Base-by-base conservation (phyloP, 768 basidiomycete species). In the Leucosporidium creatinivorum region DNA sequence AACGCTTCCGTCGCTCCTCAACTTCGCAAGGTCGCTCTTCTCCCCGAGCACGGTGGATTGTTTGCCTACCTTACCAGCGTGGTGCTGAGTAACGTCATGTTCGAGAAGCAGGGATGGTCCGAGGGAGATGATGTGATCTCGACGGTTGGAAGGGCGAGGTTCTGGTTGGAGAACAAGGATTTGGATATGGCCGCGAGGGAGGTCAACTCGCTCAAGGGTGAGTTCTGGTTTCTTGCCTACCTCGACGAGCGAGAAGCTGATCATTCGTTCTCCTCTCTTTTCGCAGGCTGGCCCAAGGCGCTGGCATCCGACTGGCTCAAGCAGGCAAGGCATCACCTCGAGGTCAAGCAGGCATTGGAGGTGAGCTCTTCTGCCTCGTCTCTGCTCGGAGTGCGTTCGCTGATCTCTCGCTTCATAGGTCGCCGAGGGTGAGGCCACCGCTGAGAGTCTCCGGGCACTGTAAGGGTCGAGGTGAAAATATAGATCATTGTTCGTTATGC, bases 271-370 rank as follows among this genome's bases (percentile, higher is more conserved):
- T n/a, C 17, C 1, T 4, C 2, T 2, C 18, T 10, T 28, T n/a
- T 4, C 39, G 33, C 63, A 72, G 79, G 73, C 54, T 81, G 74
- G 66, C 88, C 88, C 21, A 88, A 86, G 78, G 77, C 83, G 61
- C 76, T 94, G 60, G 70, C 75, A 33, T 49, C 70, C 54, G 94
- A 98, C 79, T 99, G 94, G 96, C 80, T 99, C 50, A 85, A 86
- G 73, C 92, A 91, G 73, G 93, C 92, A 15, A 82, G 94, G 71
- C 82, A 84, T 76, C 83, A 93, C 77, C 78, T 99, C 68, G 91
- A 96, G 79, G 92, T 96, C 39, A 83, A 89, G 77, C 94, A 97
- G 78, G 90, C 92, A 51, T 78, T 99, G 72, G 88, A 93, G 89
- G 84, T 92, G 19, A 36, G 62, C 51, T 30, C 26, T 51, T 18